A percentile compares a stretch with the other conserved stretches of the same genome.
Conservation (phyloP, 2,329 filamentous ascomycete species). For the Diaporthe caulivora region DNA sequence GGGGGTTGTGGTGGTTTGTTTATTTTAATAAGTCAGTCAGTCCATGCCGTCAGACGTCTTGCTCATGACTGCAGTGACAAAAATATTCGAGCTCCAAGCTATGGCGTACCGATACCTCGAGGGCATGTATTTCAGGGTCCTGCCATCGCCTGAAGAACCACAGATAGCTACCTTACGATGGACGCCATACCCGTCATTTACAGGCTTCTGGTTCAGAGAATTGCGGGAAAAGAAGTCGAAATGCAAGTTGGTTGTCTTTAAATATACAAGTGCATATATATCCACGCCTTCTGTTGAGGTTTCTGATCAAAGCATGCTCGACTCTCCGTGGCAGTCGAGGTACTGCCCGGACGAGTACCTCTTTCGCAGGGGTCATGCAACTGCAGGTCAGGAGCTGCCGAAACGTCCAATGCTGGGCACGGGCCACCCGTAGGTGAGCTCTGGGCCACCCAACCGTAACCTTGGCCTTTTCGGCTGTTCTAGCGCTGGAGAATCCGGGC, state of each 20-base stretch:
- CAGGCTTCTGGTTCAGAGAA: neutral
- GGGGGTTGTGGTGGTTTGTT: neutral
- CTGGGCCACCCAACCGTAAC: slow-evolving; percentile 12
- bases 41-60: too few species aligned
- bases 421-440: neutral
- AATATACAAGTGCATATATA: neutral
- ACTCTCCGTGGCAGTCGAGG: neutral
- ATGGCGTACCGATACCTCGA: neutral
- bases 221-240: neutral
- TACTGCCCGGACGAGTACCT: neutral
- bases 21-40: neutral
- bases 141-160: neutral
- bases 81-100: slow-evolving; percentile 12
- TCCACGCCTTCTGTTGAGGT: neutral
- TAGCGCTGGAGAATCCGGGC: slow-evolving; percentile 17
- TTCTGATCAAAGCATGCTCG: neutral
- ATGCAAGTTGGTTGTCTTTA: neutral
- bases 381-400: slow-evolving; percentile 25
- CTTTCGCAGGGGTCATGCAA: neutral
- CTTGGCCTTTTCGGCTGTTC: slow-evolving; percentile 23
- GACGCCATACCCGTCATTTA: too few species aligned
- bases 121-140: slow-evolving; percentile 16
- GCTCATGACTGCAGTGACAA: neutral
- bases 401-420: neutral
- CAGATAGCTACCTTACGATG: neutral